phyloP scores from a whole-genome alignment of 176 grass and related monocot genomes.

The Bothriochloa decipiens region DNA sequence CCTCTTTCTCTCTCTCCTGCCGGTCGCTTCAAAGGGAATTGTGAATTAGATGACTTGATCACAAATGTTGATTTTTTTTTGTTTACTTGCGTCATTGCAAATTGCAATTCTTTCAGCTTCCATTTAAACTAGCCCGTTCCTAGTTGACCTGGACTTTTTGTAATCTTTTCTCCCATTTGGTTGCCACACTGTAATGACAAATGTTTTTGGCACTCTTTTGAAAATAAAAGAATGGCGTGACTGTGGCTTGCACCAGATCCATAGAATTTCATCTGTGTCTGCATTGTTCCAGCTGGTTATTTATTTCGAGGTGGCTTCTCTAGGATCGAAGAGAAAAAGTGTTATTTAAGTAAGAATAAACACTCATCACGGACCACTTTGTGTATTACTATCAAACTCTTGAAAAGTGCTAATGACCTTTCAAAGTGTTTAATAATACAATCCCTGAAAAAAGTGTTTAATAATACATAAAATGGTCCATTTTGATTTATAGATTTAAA shows the following conservation, averaged over 20 bases:
- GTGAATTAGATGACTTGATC: slow-evolving; percentile 20
- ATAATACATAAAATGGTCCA: neutral
- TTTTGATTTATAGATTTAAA: neutral
- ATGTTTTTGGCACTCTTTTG: slow-evolving; percentile 28
- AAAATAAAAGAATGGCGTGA: slow-evolving; percentile 45
- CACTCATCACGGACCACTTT: neutral
- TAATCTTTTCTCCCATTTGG: neutral
- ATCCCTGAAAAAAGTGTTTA: too few species aligned
- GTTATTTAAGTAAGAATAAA: neutral
- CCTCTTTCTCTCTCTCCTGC: neutral
- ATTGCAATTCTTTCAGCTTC: slow-evolving; percentile 40
- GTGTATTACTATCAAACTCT: neutral
- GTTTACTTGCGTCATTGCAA: slow-evolving; percentile 32
- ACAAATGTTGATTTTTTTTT: neutral
- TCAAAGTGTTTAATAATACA: neutral
- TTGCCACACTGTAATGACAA: slow-evolving; percentile 22
- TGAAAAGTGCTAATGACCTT: neutral
- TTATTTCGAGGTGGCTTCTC: slow-evolving; percentile 10
- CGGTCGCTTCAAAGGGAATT: slow-evolving; percentile 20
- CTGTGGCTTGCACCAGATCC: slow-evolving; percentile 31
- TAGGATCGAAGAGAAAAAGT: neutral
- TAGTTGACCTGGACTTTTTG: slow-evolving; percentile 39
- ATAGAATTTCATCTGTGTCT: neutral
- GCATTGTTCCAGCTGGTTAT: neutral
- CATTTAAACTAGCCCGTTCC: slow-evolving; percentile 21